Base-by-base conservation (phyloP, 2,329 filamentous ascomycete species). In the Aspergillus sp. region DNA sequence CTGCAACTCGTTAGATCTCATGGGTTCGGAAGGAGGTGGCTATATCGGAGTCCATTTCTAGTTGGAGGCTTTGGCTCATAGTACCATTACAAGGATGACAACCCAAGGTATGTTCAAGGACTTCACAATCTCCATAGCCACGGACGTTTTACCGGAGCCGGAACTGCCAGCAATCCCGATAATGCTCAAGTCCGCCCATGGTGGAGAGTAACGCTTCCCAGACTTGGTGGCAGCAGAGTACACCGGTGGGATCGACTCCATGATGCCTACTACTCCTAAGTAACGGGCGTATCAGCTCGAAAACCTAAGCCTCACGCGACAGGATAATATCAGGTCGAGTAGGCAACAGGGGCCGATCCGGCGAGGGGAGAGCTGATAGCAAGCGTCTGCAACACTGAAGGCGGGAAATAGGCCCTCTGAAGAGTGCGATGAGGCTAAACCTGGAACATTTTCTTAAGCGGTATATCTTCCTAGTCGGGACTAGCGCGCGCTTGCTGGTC, bases 131-230 rank as follows among this genome's bases (percentile, higher is more conserved):
- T 93, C 91, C 72, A 96, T 85, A 33, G 95, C 93, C 54, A 99
- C 80, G 6, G 93, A 97, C 6, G 93, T 97, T 81, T 99, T 99
- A 57, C 93, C 88, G 24, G 93, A 98, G 42, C 95, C 95, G 27
- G 93, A 98, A 76, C 91, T 95, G 39, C 95, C 95, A 64, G 95
- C 93, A 67, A 99, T 89, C 51, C 92, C 95, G 73, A 99, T 97
- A 69, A 99, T 97, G 78, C 90, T 93, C 67, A 96, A 87, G 76
- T 98, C 90, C 51, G 90, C 90, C 95, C 95, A 99, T 74, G 95
- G 95, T 60, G 95, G 95, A 62, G 88, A 89, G 77, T 98, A 99
- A 67, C 92, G 89, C 63, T 86, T 87, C 64, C 75, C 69, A 56
- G 86, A 87, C 64, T 74, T 68, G 56, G 67, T 68, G 30, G 67